Evolutionary conservation across 2,329 filamentous ascomycete species (phyloP), one percentile per base, ranked within the genome.

Genomic region (Botrytis tulipae): DNA sequence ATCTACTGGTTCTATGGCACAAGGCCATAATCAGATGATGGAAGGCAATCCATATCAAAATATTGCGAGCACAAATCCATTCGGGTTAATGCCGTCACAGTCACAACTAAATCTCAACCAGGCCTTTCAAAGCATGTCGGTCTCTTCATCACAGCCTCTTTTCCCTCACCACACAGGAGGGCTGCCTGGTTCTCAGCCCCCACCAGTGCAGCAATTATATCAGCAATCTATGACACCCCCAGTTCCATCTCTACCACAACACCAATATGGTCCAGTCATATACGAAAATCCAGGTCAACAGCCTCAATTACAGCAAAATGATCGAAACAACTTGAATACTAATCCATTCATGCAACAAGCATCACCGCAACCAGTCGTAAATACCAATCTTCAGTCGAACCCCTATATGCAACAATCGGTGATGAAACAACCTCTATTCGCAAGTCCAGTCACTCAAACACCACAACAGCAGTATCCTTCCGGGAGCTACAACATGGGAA

Each of bases 111-210:
- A 84, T 75, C 73, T 82, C 25, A 84, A 83, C 76, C 89, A 92
- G 78, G 89, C 92, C 1, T 92, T 97, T 79, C 91, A 95, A 80
- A 90, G 88, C 75, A 86, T 97, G 82, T 90, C 93, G 54, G 84
- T 97, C 3, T 89, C 89, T 16, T 73, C 77, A 35, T 76, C 77
- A 59, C 89, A 90, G 77, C 88, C 89, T 54, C 84, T 94, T 44
- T 94, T 95, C 80, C 92, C 93, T 12, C 90, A 94, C 79, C 90
- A 91, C 71, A 95, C 93, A 1, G 92, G 92, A 71, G 92, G 89
- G 35, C 76, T 87, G 62, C 77, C 79, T 66, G 75, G 71, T 76
- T 83, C 82, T 44, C 74, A 83, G 82, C 75, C 85, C 84, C 74
- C 85, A 84, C 72, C 76, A 44, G 74, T 76, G 29, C 79, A 76